Evolutionary conservation across 164 flowering plant genomes (phyloP), one percentile per base, ranked within the genome.

Genomic region (Warburgia ugandensis): DNA sequence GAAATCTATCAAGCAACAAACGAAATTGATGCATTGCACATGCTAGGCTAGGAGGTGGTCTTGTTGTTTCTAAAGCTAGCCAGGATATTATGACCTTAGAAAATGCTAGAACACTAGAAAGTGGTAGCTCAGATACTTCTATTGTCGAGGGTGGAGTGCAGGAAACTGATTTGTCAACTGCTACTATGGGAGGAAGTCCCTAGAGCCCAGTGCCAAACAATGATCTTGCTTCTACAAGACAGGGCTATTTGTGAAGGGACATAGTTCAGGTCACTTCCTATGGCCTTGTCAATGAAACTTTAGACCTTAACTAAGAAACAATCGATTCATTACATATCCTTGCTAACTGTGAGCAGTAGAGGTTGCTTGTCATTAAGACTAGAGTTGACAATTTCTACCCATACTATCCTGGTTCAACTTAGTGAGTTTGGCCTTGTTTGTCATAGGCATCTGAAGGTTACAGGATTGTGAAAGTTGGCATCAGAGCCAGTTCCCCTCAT

Each of bases 311-410:
- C 42, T 66, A 57, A 52, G 44, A 44, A 1, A 57, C 55, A 42
- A 55, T 56, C 22, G 63, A 61, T 58, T 10, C 37, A 32, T 32
- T 50, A 13, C 14, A 32, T 38, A n/a, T 13, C 19, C 29, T 45
- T 23, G 44, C 64, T 36, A 59, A 52, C 48, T 25, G 37, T 67
- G 79, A 64, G 37, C 80, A 69, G 39, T 60, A 54, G 64, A 69
- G 55, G 54, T 53, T 68, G 60, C 53, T 70, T 40, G 60, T 50
- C 49, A 44, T 50, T 52, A 71, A 47, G 17, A 41, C 64, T 46
- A 76, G 56, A 35, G 52, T 50, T 52, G 53, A 43, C 41, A 39
- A 25, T 40, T 37, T 33, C 55, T 53, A 5, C 23, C 20, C 38
- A 20, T 27, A 21, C 22, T n/a, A n/a, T n/a, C n/a, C n/a, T n/a